Evolutionary conservation across 805 yeast genomes (phyloP).

Genomic region (Candida argentea): DNA sequence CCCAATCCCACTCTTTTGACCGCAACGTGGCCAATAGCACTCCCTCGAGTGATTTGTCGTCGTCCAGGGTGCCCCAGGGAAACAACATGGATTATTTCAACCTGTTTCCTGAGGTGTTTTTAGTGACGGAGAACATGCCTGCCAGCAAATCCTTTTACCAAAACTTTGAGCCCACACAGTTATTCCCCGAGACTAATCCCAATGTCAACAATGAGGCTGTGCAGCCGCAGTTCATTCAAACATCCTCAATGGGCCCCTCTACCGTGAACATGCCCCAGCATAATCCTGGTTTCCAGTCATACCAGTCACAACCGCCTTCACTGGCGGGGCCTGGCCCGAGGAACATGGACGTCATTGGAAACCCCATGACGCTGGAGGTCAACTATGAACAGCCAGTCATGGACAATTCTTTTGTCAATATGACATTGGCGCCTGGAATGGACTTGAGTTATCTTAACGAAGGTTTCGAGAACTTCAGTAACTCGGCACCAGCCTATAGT

Average conservation of each 20-base stretch:
- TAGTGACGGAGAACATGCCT: conserved; percentile 44
- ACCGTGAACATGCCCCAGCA: conserved; percentile 6
- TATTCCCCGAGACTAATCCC: conserved; percentile 35
- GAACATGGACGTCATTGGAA: neutral
- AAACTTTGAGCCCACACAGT: conserved; percentile 47
- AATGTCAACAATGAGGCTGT: conserved; percentile 3
- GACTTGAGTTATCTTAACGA: conserved; percentile 15
- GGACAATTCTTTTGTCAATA: conserved; percentile 30
- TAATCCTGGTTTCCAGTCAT: conserved; percentile 10
- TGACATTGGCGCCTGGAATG: conserved; percentile 30
- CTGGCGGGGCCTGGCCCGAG: neutral
- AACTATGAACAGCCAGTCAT: conserved; percentile 26
- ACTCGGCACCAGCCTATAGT: no score
- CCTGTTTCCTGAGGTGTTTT: conserved; percentile 47
- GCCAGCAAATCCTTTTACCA: conserved; percentile 35
- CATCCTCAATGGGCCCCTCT: conserved; percentile 23
- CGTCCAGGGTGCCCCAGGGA: no score
- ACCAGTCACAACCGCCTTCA: neutral
- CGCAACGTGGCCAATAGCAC: conserved; percentile 15
- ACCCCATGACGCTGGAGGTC: conserved; percentile 16
- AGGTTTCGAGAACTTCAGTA: conserved; percentile 16
- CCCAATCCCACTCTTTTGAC: conserved; percentile 1
- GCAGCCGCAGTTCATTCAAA: conserved; percentile 13
- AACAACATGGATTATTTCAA: no score
- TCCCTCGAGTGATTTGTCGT: conserved; percentile 24